Base-by-base conservation (phyloP, 139 green algal genomes). In the Chlorella sp. region DNA sequence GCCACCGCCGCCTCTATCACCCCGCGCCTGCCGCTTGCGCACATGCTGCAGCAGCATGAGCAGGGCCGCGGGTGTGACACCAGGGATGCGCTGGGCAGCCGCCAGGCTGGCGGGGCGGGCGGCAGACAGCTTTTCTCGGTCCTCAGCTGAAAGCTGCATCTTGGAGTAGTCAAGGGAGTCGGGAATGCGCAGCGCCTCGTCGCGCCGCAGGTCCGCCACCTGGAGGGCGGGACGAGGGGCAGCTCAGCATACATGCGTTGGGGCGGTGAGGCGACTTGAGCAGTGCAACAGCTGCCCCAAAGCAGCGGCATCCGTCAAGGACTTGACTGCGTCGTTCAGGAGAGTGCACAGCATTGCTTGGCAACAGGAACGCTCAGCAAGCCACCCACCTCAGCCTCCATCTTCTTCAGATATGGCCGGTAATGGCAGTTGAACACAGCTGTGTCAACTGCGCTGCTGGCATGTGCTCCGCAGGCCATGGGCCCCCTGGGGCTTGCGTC, bases 351-450 rank as follows among this genome's bases (percentile, higher is more conserved):
- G n/a, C n/a, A n/a, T n/a, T n/a, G n/a, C n/a, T n/a, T n/a, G n/a
- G n/a, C n/a, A n/a, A n/a, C n/a, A n/a, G n/a, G n/a, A n/a, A n/a
- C n/a, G n/a, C n/a, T n/a, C n/a, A n/a, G n/a, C n/a, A n/a, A n/a
- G n/a, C n/a, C n/a, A n/a, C 51, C 51, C 51, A 60, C 85, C 16
- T 93, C 87, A 15, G 68, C 39, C 47, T 62, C 47, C 84, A 93
- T 90, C 71, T 87, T 72, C 0, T 41, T 28, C 13, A 91, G 44
- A 72, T 94, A 94, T 1, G 91, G 91, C 28, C 69, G 44, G 74
- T 95, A 95, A 75, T 93, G 87, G 71, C 70, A 87, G 44, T 95
- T 81, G 56, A 89, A 78, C 28, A 88, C 47, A 4, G 92, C 91
- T 13, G 84, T 89, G 15, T 81, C 83, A 7, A 86, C 74, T 25